Evolutionary conservation across 2,329 filamentous ascomycete genomes (phyloP).

Genomic region (Pyrenochaeta sp.): DNA sequence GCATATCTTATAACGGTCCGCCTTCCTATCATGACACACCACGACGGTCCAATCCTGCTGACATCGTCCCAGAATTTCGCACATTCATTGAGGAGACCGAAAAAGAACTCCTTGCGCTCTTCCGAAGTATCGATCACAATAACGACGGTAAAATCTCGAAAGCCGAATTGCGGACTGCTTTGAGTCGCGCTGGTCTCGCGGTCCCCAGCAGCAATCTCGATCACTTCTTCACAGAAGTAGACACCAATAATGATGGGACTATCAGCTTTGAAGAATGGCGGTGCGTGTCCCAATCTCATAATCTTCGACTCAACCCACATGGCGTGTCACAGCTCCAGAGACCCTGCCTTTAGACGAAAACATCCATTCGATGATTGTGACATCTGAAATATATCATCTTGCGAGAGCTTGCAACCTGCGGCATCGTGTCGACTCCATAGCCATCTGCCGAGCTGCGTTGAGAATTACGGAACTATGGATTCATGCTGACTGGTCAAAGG

Average conservation of each 20-base stretch:
- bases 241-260: slow-evolving; percentile 83
- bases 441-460: not conserved
- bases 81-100: slow-evolving; percentile 89
- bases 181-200: slow-evolving; percentile 77
- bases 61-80: slow-evolving; percentile 74
- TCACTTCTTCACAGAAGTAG: slow-evolving; percentile 88
- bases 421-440: slow-evolving; percentile 2
- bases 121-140: slow-evolving; percentile 86
- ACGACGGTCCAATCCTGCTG: slow-evolving; percentile 17
- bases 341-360: not conserved
- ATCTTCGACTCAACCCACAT: not conserved
- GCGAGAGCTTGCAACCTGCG: slow-evolving; percentile 2
- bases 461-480: not conserved
- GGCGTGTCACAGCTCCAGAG: not conserved
- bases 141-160: slow-evolving; percentile 87
- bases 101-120: slow-evolving; percentile 80
- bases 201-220: slow-evolving; percentile 80
- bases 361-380: not conserved
- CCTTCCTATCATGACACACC: not conserved
- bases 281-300: slow-evolving; percentile 62
- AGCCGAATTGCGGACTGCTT: slow-evolving; percentile 81
- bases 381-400: not conserved
- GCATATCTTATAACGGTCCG: slow-evolving; percentile 87
- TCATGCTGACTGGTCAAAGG: slow-evolving; percentile 49
- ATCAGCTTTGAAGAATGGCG: slow-evolving; percentile 97